Evolutionary conservation across 177 flowering plant species (phyloP).

Genomic region (Vitis hybrid): DNA sequence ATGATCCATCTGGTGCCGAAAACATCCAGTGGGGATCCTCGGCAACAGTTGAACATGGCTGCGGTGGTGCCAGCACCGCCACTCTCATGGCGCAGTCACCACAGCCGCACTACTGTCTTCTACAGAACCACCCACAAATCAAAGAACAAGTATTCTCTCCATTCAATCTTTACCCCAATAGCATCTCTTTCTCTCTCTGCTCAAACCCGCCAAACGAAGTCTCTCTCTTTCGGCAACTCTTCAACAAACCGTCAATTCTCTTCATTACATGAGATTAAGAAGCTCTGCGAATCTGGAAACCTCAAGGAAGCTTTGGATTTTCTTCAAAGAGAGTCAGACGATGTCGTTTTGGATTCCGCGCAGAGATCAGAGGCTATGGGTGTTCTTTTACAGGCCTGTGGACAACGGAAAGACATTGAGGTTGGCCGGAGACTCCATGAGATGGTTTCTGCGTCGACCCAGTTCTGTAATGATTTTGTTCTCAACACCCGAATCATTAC

Average conservation of each 20-base stretch:
- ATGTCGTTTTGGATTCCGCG: background rate
- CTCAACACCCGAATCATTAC: constrained; percentile 57
- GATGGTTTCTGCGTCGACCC: constrained; percentile 28
- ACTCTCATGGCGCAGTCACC: constrained; percentile 12
- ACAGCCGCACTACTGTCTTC: background rate
- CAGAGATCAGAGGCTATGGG: constrained; percentile 33
- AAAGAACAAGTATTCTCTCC: background rate
- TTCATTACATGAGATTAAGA: constrained; percentile 18
- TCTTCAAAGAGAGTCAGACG: constrained; percentile 18
- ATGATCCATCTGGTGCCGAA: no score
- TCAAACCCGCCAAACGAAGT: constrained; percentile 5
- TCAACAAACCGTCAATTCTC: constrained; percentile 3
- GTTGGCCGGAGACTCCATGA: constrained; percentile 39
- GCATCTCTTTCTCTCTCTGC: constrained; percentile 17
- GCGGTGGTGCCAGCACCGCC: constrained; percentile 20
- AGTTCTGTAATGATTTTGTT: constrained; percentile 35
- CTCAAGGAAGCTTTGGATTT: constrained; percentile 32
- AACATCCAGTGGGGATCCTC: no score
- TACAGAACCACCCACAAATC: background rate
- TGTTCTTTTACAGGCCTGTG: constrained; percentile 47
- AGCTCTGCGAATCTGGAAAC: constrained; percentile 33
- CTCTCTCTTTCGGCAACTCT: background rate
- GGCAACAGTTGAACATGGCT: constrained; percentile 11
- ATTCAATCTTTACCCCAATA: constrained; percentile 1
- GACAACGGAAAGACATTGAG: constrained; percentile 41